Base-by-base conservation (phyloP, 1,139 yeast species). In the Nakaseomyces bracarensis region DNA sequence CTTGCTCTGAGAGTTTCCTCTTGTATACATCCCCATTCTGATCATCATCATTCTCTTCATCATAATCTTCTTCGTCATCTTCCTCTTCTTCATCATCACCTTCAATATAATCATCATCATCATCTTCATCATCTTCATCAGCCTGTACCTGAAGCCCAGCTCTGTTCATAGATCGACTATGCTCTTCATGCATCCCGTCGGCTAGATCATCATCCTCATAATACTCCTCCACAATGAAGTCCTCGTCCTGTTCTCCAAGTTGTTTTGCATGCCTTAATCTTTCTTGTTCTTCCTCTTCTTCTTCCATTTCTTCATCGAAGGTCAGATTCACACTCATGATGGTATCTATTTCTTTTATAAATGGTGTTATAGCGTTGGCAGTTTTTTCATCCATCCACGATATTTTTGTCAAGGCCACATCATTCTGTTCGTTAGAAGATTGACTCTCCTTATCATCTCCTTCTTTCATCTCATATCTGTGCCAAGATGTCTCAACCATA, bases 361-460 rank as follows among this genome's bases (percentile, higher is more conserved):
- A 57, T 4, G 54, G 46, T 2, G 40, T 40, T 10, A 58, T 41
- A 6, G 49, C 47, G 20, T 45, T 42, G 16, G 47, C 50, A 7
- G 54, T 55, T 3, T 49, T 52, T 19, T 58, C 62, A n/a, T 61
- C 61, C 23, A 72, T 52, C 78, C 79, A 74, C 2, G 73, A 71
- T 13, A 75, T 72, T 44, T 64, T 70, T 0, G 67, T 59, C 45
- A 66, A 45, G 1, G 66, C 50, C 1, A 63, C 60, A 11, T 64
- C 62, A 5, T 51, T 43, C 4, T 54, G 60, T 36, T 47, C 55
- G 9, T 40, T 30, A 2, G 41, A 28, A 3, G 41, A 43, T 8
- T 40, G 27, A 7, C 40, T 41, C 15, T 34, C 35, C 16, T 36
- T 38, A 15, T 16, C 36, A 1, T 38, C 37, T 21, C 27, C 20